Evolutionary conservation across 2,329 filamentous ascomycete species (phyloP).

Genomic region (Phialocephala subalpina): DNA sequence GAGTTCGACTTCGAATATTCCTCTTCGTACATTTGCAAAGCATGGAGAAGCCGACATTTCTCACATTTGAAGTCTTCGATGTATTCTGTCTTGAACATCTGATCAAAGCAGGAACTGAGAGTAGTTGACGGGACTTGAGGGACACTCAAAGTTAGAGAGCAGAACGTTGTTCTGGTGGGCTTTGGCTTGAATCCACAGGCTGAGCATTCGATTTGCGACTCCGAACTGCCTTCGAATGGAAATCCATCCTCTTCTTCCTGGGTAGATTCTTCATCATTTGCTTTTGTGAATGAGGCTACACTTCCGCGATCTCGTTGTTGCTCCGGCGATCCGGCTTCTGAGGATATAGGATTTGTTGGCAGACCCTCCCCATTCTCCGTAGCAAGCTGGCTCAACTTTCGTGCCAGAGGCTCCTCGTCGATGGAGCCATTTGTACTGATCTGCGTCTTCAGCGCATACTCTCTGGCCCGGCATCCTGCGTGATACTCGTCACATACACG

Average conservation of each 20-base stretch:
- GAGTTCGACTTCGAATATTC: conserved; percentile 65
- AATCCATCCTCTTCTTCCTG: conserved; percentile 72
- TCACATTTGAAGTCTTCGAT: conserved; percentile 98
- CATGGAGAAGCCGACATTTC: conserved; percentile 86
- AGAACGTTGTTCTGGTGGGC: conserved; percentile 84
- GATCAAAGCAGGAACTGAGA: conserved; percentile 89
- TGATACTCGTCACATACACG: conserved; percentile 94
- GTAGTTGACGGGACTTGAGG: conserved; percentile 84
- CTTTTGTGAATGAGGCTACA: conserved; percentile 8
- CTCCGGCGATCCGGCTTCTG: conserved; percentile 3
- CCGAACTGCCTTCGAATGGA: conserved; percentile 88
- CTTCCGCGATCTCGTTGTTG: conserved; percentile 14
- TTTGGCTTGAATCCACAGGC: conserved; percentile 90
- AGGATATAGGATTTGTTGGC: not conserved
- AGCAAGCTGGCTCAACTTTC: conserved; percentile 20
- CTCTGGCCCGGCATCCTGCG: conserved; percentile 78
- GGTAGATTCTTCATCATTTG: not conserved
- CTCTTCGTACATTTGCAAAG: conserved; percentile 66
- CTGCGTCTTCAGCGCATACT: conserved; percentile 54
- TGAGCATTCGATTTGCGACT: conserved; percentile 94
- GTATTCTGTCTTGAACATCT: conserved; percentile 91
- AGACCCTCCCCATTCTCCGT: conserved; percentile 17
- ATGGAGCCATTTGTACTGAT: conserved; percentile 6
- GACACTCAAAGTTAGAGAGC: conserved; percentile 90
- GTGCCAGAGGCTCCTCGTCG: conserved; percentile 18